Evolutionary conservation across 208 protist genomes (phyloP).

Genomic region (Endotrypanum monterogeii): DNA sequence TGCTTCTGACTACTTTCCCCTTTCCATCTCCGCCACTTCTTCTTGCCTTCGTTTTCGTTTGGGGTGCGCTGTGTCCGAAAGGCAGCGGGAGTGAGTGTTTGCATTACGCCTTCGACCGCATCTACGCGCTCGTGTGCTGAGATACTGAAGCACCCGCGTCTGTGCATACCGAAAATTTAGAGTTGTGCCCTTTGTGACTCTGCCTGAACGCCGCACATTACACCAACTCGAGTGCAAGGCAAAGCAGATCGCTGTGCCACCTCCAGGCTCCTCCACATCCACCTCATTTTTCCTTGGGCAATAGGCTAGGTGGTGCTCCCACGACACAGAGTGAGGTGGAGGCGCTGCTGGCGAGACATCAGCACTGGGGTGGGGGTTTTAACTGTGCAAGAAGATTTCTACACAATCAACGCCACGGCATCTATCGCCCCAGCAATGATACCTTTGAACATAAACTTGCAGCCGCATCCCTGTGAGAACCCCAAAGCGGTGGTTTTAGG

Average conservation of each 20-base stretch:
- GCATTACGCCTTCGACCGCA: neutral
- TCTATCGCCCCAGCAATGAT: no score
- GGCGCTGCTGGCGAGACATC: conserved; percentile 18
- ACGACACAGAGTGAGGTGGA: conserved; percentile 11
- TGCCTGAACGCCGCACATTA: neutral
- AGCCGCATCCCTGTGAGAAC: conserved; percentile 1
- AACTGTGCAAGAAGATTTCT: conserved; percentile 19
- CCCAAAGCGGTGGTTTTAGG: conserved; percentile 7
- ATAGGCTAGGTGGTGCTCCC: neutral
- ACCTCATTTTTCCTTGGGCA: neutral
- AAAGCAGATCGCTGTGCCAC: neutral
- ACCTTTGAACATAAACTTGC: no score
- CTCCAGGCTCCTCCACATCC: neutral
- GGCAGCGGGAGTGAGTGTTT: neutral
- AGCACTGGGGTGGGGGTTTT: conserved; percentile 13
- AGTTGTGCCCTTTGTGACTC: neutral
- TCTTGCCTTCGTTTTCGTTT: neutral
- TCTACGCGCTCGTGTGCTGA: neutral
- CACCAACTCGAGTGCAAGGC: neutral
- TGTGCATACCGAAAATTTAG: neutral
- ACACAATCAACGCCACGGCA: neutral
- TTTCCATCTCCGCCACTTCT: neutral
- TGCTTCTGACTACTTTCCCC: neutral
- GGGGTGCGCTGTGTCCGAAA: neutral
- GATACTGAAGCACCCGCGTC: neutral